phyloP scores from a whole-genome alignment of 1,284 basidiomycete genomes.

The Ganoderma meredithae region DNA sequence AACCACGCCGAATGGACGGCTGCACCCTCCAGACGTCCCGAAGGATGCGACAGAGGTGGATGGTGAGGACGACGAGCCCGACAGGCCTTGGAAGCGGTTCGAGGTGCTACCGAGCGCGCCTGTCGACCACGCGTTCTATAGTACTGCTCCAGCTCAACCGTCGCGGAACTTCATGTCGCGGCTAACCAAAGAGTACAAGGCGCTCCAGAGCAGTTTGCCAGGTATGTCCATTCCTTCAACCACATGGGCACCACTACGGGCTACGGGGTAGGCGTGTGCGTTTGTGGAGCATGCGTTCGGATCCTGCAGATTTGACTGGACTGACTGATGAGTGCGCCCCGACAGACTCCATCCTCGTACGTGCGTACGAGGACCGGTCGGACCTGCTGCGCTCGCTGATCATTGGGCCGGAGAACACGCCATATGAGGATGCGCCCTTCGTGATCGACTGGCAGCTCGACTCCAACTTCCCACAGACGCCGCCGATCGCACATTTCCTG shows the following conservation, averaged over 20 bases:
- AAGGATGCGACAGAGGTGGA: conserved; percentile 38
- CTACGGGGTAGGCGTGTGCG: neutral
- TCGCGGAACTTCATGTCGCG: conserved; percentile 79
- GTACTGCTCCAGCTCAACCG: conserved; percentile 65
- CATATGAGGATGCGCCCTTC: conserved; percentile 93
- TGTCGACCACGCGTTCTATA: conserved; percentile 81
- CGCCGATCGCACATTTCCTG: conserved; percentile 89
- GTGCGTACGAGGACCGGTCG: conserved; percentile 81
- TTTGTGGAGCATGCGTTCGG: neutral
- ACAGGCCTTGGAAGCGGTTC: conserved; percentile 75
- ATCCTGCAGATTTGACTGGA: neutral
- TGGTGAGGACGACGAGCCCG: conserved; percentile 29
- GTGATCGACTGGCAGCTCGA: conserved; percentile 94
- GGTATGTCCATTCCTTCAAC: conserved; percentile 52
- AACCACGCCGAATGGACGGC: conserved; percentile 29
- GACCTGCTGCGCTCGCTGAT: conserved; percentile 91
- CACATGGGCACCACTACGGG: neutral
- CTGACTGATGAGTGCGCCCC: neutral
- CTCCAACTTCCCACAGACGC: conserved; percentile 86
- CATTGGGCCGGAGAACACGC: conserved; percentile 93
- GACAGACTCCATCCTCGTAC: conserved; percentile 73
- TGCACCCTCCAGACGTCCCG: conserved; percentile 39
- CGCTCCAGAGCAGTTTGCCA: conserved; percentile 81
- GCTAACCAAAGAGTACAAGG: conserved; percentile 84
- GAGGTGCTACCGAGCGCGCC: conserved; percentile 80